phyloP scores from a whole-genome alignment of 176 grass and related monocot genomes.

The Eremochloa ophiuroides region DNA sequence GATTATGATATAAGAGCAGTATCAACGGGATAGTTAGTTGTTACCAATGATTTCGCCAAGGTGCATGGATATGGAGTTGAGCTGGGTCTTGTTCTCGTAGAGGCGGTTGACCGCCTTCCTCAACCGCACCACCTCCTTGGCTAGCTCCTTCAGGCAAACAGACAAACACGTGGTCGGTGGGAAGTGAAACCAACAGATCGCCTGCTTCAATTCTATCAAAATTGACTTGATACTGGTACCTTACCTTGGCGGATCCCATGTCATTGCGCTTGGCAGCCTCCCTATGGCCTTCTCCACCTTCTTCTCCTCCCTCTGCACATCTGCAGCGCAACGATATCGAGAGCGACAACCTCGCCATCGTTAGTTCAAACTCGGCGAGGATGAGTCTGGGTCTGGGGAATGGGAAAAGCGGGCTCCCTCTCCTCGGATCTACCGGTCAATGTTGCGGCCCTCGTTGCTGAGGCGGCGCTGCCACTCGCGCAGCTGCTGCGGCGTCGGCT shows the following conservation, averaged over 20 bases:
- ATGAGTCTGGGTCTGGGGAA: background rate
- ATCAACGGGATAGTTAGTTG: background rate
- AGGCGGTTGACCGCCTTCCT: conserved; percentile 80
- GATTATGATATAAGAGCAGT: background rate
- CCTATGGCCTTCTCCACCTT: conserved; percentile 89
- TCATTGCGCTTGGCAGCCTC: conserved; percentile 88
- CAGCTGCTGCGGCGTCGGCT: conserved; percentile 67
- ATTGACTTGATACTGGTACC: background rate
- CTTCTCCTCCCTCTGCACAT: conserved; percentile 89
- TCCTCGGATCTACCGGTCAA: conserved; percentile 96
- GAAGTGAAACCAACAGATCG: background rate
- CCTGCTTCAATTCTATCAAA: no score
- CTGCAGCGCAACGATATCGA: conserved; percentile 20
- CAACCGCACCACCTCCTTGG: conserved; percentile 84
- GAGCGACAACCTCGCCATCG: background rate
- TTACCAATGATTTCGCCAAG: conserved; percentile 94
- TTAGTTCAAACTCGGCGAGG: background rate
- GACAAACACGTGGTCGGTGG: background rate
- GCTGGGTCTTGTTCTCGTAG: conserved; percentile 91
- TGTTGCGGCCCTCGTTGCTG: conserved; percentile 67
- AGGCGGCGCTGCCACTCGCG: conserved; percentile 94
- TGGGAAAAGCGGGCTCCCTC: background rate
- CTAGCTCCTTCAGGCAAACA: conserved; percentile 61
- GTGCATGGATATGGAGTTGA: conserved; percentile 95
- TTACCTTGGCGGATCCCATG: conserved; percentile 92